Evolutionary conservation across 2,329 filamentous ascomycete species (phyloP).

Genomic region (Fusarium graminum): DNA sequence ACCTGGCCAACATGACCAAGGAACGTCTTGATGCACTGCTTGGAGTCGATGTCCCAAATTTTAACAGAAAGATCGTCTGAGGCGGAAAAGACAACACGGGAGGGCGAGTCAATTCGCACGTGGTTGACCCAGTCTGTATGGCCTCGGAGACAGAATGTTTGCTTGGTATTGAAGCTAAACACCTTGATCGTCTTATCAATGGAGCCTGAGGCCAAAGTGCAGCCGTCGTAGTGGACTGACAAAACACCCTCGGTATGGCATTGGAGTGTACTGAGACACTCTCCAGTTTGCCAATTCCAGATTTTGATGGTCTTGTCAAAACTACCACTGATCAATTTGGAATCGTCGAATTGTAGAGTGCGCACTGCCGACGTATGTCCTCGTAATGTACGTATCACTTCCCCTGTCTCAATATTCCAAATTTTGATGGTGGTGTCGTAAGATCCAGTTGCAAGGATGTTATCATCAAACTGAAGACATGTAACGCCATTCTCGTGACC

Average conservation of each 20-base stretch:
- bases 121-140: constrained; percentile 97
- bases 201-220: constrained; percentile 87
- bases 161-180: constrained; percentile 89
- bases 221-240: constrained; percentile 86
- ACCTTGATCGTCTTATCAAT: constrained; percentile 91
- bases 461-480: constrained; percentile 77
- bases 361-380: constrained; percentile 89
- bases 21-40: constrained; percentile 80
- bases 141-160: constrained; percentile 82
- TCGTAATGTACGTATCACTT: constrained; percentile 84
- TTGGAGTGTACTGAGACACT: constrained; percentile 83
- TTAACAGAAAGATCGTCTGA: constrained; percentile 94
- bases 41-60: constrained; percentile 92
- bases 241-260: constrained; percentile 88
- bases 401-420: constrained; percentile 91
- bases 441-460: constrained; percentile 90
- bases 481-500: constrained; percentile 83
- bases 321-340: constrained; percentile 89
- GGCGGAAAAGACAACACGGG: constrained; percentile 89
- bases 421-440: constrained; percentile 97
- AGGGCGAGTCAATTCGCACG: constrained; percentile 86
- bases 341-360: constrained; percentile 92
- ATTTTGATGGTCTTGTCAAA: constrained; percentile 89
- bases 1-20: constrained; percentile 95
- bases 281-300: constrained; percentile 96